A percentile compares a stretch with the other conserved stretches of the same genome.
Evolutionary conservation across 73 alveolate genomes (phyloP).

Genomic region (Paramecium octaurelia): DNA sequence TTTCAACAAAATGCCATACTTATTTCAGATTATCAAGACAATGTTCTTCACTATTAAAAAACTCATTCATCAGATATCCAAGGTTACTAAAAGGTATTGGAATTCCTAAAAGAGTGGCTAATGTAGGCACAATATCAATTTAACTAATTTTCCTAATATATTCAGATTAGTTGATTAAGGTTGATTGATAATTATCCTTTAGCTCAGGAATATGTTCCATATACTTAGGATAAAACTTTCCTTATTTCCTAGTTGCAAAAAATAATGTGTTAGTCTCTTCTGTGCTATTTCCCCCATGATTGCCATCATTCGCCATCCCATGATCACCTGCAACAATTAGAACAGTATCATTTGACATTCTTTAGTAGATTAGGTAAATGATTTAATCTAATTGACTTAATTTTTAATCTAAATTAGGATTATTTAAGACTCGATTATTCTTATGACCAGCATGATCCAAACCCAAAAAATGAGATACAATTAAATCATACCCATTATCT

Average conservation of each 20-base stretch:
- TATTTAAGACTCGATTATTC: constrained; percentile 11
- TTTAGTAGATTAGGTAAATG: constrained; percentile 37
- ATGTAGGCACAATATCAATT: constrained; percentile 68
- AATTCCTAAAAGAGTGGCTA: constrained; percentile 34
- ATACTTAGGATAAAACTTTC: neutral
- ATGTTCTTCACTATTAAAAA: neutral
- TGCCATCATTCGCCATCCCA: constrained; percentile 83
- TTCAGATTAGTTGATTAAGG: neutral
- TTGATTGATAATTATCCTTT: neutral
- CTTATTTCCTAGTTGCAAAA: constrained; percentile 57
- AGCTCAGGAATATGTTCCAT: neutral
- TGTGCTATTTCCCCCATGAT: constrained; percentile 79
- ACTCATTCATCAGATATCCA: constrained; percentile 53
- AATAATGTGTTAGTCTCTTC: constrained; percentile 58
- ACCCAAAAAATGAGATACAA: constrained; percentile 76
- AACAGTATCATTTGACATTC: constrained; percentile 65
- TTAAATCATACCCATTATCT: neutral
- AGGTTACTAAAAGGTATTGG: constrained; percentile 61
- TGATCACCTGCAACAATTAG: constrained; percentile 80
- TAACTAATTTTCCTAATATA: neutral
- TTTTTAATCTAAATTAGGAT: constrained; percentile 61
- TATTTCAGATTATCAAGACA: neutral
- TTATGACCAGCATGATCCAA: constrained; percentile 85
- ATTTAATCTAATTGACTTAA: constrained; percentile 58
- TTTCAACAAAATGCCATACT: neutral